phyloP scores from a whole-genome alignment of 371 early-diverging fungal species.

The Mucor ambiguus region DNA sequence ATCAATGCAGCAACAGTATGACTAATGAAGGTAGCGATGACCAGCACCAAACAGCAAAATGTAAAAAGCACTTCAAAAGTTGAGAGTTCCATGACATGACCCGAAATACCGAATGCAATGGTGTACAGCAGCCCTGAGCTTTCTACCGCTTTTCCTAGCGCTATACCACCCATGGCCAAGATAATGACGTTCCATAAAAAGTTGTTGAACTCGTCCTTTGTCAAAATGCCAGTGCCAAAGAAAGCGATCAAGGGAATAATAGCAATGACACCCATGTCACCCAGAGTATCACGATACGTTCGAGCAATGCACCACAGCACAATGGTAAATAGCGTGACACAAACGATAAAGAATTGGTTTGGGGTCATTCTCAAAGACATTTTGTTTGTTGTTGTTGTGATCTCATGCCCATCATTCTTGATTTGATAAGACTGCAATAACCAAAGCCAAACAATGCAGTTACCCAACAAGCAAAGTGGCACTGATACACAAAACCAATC shows the following conservation, averaged over 20 bases:
- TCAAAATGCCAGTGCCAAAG: slow-evolving; percentile 77
- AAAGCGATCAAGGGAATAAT: slow-evolving; percentile 80
- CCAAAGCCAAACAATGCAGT: slow-evolving; percentile 72
- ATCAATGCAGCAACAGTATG: slow-evolving; percentile 94
- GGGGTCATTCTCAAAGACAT: slow-evolving; percentile 35
- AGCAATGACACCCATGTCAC: slow-evolving; percentile 86
- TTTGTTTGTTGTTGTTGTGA: slow-evolving; percentile 39
- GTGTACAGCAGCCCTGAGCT: slow-evolving; percentile 74
- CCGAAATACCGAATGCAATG: slow-evolving; percentile 73
- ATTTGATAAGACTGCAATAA: slow-evolving; percentile 61
- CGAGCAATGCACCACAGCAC: slow-evolving; percentile 77
- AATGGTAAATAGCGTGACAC: slow-evolving; percentile 72
- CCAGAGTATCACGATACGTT: slow-evolving; percentile 61
- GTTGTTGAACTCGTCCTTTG: slow-evolving; percentile 85
- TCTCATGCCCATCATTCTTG: slow-evolving; percentile 50
- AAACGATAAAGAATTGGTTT: slow-evolving; percentile 65
- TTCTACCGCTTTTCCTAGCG: slow-evolving; percentile 82
- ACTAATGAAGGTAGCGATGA: slow-evolving; percentile 91
- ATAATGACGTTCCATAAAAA: slow-evolving; percentile 80
- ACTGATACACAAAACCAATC: slow-evolving; percentile 67
- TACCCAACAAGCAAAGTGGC: slow-evolving; percentile 65
- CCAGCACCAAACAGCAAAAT: slow-evolving; percentile 69
- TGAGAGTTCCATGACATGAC: slow-evolving; percentile 63
- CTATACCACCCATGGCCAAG: slow-evolving; percentile 89
- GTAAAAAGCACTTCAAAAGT: slow-evolving; percentile 71